These are phyloP conservation scores for Metrosideros polymorpha DNA, from an alignment of 441 rosid species.

Conservation along the genomic window DNA sequence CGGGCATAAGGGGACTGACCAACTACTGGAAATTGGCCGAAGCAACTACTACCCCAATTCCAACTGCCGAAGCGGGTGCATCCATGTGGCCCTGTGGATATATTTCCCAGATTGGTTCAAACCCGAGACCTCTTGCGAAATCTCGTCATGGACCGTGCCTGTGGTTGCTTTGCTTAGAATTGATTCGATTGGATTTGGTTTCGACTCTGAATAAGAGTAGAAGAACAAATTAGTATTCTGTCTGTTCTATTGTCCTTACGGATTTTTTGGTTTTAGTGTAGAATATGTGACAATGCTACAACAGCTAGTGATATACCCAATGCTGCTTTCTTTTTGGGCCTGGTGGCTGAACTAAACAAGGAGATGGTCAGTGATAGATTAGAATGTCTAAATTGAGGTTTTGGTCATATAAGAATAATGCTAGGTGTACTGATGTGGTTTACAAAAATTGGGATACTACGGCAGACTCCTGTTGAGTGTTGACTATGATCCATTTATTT, in stretches of 20 bases:
- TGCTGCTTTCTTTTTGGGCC: neutral
- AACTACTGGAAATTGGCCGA: neutral
- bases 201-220: neutral
- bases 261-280: neutral
- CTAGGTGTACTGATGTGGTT: neutral
- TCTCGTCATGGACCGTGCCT: neutral
- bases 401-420: neutral
- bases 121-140: neutral
- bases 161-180: neutral
- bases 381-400: neutral
- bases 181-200: neutral
- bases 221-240: neutral
- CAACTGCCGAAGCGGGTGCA: neutral
- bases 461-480: neutral
- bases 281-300: neutral
- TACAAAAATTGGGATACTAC: neutral
- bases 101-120: neutral
- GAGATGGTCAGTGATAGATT: neutral
- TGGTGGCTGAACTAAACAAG: neutral
- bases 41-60: neutral
- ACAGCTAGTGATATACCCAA: neutral
- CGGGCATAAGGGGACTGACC: neutral
- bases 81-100: neutral
- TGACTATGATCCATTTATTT: neutral
- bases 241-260: neutral